Evolutionary conservation across 371 early-diverging fungal genomes (phyloP).

Genomic region (Smittium culicis): DNA sequence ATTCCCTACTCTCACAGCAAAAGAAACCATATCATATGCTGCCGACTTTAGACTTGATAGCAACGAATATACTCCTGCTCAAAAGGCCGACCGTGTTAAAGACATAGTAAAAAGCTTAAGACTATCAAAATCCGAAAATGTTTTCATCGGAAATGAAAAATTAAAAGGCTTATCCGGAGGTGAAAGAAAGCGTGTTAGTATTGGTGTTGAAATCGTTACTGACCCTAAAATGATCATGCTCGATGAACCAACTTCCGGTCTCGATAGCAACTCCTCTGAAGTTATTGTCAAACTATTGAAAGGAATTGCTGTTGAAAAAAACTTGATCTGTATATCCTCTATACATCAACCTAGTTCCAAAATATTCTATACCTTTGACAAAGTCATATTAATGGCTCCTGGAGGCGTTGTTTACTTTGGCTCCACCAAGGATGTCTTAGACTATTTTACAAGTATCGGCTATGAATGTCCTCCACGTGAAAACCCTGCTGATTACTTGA

Average conservation of each 20-base stretch:
- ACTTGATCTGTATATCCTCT: slow-evolving; percentile 49
- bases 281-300: slow-evolving; percentile 42
- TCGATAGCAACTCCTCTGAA: slow-evolving; percentile 77
- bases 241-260: slow-evolving; percentile 78
- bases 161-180: slow-evolving; percentile 75
- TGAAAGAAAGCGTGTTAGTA: slow-evolving; percentile 72
- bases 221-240: slow-evolving; percentile 56
- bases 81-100: slow-evolving; percentile 43
- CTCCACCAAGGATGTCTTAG: slow-evolving; percentile 42
- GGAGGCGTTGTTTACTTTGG: slow-evolving; percentile 65
- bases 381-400: slow-evolving; percentile 48
- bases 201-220: slow-evolving; percentile 74
- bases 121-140: slow-evolving; percentile 59
- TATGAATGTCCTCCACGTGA: slow-evolving; percentile 52
- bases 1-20: slow-evolving; percentile 64
- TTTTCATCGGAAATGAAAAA: slow-evolving; percentile 68
- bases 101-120: slow-evolving; percentile 65
- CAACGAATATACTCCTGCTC: slow-evolving; percentile 14
- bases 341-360: slow-evolving; percentile 50
- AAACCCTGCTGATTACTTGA: slow-evolving; percentile 61
- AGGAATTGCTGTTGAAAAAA: slow-evolving; percentile 39
- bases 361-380: slow-evolving; percentile 63
- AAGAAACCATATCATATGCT: slow-evolving; percentile 64
- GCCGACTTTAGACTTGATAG: slow-evolving; percentile 52
- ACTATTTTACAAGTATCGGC: slow-evolving; percentile 51